These are phyloP conservation scores for Lenwebbia sp. DNA, from an alignment of 345 rosid genomes.

Conservation along the genomic window DNA sequence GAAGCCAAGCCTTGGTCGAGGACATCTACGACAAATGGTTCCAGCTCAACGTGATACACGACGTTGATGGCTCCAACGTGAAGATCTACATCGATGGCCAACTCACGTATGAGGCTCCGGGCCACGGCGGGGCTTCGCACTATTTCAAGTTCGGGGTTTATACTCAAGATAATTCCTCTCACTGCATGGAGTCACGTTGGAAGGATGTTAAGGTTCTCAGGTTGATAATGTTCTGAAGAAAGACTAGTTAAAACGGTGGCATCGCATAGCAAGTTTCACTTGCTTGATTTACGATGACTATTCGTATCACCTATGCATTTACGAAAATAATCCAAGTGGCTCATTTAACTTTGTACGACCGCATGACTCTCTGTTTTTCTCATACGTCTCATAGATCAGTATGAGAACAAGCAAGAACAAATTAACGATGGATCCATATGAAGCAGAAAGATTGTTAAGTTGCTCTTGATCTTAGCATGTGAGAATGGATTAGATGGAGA, in stretches of 20 bases:
- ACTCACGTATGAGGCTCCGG: constrained; percentile 1
- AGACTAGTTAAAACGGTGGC: neutral
- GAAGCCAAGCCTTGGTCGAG: neutral
- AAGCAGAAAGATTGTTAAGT: too few species aligned
- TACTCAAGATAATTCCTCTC: neutral
- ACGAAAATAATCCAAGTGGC: neutral
- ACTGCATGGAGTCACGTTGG: constrained; percentile 28
- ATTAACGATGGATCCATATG: too few species aligned
- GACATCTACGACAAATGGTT: constrained; percentile 19
- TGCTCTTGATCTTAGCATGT: too few species aligned
- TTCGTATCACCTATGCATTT: neutral
- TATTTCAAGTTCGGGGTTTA: constrained; percentile 30
- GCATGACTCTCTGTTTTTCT: too few species aligned
- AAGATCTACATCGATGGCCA: constrained; percentile 14
- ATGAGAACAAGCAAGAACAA: too few species aligned
- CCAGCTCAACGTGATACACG: constrained; percentile 20
- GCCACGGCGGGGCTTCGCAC: constrained; percentile 7
- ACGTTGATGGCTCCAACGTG: constrained; percentile 4
- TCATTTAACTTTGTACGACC: neutral
- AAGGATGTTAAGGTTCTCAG: constrained; percentile 6
- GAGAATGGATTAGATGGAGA: too few species aligned
- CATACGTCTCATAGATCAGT: too few species aligned
- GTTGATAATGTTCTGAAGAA: neutral
- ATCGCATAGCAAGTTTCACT: neutral
- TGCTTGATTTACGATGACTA: neutral